These are phyloP conservation scores for Mycena citricolor DNA, from an alignment of 1,284 basidiomycete species.

Conservation along the genomic window DNA sequence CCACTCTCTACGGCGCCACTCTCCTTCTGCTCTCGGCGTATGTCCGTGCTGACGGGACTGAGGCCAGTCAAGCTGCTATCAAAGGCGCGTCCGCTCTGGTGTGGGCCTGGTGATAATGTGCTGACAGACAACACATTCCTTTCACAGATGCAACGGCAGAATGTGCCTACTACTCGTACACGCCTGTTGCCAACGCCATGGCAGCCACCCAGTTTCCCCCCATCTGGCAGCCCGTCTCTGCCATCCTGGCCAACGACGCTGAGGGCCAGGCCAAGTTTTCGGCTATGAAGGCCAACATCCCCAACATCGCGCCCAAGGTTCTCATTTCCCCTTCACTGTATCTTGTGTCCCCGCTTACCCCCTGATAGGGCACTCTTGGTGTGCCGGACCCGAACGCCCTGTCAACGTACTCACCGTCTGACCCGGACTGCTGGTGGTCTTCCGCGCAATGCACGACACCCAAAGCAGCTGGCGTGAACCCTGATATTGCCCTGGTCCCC, in stretches of 20 bases:
- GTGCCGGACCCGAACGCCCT: neutral
- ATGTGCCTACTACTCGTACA: conserved; percentile 2
- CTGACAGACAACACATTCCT: too few species aligned
- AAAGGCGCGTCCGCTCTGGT: too few species aligned
- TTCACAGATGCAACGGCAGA: conserved; percentile 5
- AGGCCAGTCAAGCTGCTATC: conserved; percentile 5
- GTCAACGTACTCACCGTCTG: conserved; percentile 29
- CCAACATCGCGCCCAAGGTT: conserved; percentile 10
- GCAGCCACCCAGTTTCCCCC: conserved; percentile 14
- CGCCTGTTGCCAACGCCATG: neutral
- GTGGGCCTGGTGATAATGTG: too few species aligned
- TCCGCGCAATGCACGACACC: conserved; percentile 49
- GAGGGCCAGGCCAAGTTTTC: conserved; percentile 5
- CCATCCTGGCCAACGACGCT: conserved; percentile 3
- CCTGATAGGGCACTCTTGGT: conserved; percentile 2
- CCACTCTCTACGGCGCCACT: neutral
- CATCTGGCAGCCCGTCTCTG: neutral
- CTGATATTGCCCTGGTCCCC: conserved; percentile 54
- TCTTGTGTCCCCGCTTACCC: neutral
- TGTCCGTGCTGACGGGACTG: too few species aligned
- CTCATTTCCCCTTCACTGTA: neutral
- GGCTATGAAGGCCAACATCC: conserved; percentile 8
- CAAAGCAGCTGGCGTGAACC: conserved; percentile 31
- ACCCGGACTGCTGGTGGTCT: conserved; percentile 50
- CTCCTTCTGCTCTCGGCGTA: too few species aligned